A percentile compares a stretch with the other conserved stretches of the same genome.
Evolutionary conservation across 495 filamentous ascomycete genomes (phyloP).

Genomic region (Patellaria atrata): DNA sequence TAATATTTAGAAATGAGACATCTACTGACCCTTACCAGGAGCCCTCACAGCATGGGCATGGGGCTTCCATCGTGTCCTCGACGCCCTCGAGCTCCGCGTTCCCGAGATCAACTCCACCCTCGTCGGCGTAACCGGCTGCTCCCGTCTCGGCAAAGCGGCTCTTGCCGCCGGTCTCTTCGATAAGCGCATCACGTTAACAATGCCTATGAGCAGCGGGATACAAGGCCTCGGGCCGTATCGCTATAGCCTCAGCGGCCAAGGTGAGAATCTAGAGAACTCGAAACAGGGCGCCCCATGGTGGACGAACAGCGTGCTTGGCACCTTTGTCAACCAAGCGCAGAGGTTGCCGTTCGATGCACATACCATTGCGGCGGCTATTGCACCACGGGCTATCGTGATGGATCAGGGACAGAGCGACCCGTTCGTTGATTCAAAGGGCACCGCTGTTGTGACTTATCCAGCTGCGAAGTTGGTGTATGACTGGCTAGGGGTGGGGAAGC

Average conservation of each 20-base stretch:
- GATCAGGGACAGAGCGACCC: constrained; percentile 36
- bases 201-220: constrained; percentile 40
- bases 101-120: constrained; percentile 35
- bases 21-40: constrained; percentile 19
- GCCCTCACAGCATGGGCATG: constrained; percentile 39
- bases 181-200: constrained; percentile 38
- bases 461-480: constrained; percentile 38
- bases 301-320: constrained; percentile 33
- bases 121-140: constrained; percentile 39
- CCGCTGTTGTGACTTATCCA: constrained; percentile 35
- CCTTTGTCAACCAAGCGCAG: constrained; percentile 35
- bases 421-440: constrained; percentile 38
- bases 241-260: constrained; percentile 36
- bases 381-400: constrained; percentile 37
- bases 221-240: constrained; percentile 39
- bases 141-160: constrained; percentile 37
- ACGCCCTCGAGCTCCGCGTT: constrained; percentile 35
- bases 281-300: constrained; percentile 40
- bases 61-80: constrained; percentile 39
- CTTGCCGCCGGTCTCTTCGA: constrained; percentile 38
- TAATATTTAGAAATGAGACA: background rate
- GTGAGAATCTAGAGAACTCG: constrained; percentile 40
- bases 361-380: constrained; percentile 38
- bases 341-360: constrained; percentile 39
- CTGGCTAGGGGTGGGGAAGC: constrained; percentile 34